Conservation (phyloP, 1,284 basidiomycete species). For the Rugosomyces carneus region DNA sequence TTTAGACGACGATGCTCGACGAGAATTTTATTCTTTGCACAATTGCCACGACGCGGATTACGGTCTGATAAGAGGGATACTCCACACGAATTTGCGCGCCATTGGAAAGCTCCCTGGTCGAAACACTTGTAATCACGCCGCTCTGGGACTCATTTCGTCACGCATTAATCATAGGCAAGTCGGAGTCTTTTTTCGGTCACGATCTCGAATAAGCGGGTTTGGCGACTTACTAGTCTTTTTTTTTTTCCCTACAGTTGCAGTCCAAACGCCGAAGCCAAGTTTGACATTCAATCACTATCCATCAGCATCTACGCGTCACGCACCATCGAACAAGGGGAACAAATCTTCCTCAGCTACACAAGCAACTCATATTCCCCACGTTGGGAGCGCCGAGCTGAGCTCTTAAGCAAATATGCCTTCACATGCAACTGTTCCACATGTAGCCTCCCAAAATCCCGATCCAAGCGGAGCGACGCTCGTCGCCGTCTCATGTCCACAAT, state of each 20-base stretch:
- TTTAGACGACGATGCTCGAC: background rate
- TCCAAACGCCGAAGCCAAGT: constrained; percentile 5
- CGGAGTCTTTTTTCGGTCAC: background rate
- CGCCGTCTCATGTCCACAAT: background rate
- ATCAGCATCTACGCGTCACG: constrained; percentile 1
- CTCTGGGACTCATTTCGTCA: background rate
- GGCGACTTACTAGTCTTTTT: background rate
- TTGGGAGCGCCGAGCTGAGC: background rate
- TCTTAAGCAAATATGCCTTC: background rate
- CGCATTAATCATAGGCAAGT: background rate
- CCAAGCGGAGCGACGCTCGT: background rate
- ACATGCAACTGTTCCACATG: background rate
- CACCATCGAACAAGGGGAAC: background rate
- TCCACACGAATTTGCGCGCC: background rate
- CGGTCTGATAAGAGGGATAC: background rate
- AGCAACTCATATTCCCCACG: background rate
- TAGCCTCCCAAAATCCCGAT: background rate
- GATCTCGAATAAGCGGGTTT: no score
- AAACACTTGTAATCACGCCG: background rate
- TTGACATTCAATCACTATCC: constrained; percentile 1
- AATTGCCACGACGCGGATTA: background rate
- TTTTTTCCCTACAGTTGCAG: background rate
- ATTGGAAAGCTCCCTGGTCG: background rate
- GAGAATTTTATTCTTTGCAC: background rate
- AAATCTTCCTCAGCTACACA: constrained; percentile 2